Base-by-base conservation (phyloP, 108 stramenopile species). In the Skeletonema grethae region DNA sequence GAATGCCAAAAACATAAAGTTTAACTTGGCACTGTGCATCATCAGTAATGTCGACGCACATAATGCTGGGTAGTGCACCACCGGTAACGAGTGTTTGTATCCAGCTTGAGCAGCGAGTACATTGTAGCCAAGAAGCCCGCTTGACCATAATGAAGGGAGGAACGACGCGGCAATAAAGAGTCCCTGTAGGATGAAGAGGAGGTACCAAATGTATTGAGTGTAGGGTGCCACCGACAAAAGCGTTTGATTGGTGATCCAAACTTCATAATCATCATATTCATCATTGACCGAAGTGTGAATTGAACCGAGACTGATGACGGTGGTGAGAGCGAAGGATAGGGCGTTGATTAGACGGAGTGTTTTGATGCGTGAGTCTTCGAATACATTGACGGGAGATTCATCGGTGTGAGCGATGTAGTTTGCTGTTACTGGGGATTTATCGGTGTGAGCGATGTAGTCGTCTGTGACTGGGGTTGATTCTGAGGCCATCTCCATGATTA, bases 151-250 rank as follows among this genome's bases (percentile, higher is more conserved):
- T 6, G 16, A n/a, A 18, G n/a, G n/a, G 16, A 48, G n/a, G 16
- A 18, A 48, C 0, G 46, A n/a, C 2, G 46, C 46, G 6, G 16
- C 46, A 18, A 48, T 18, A 48, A 48, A 48, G 2, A 48, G 16
- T 5, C 46, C 46, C 46, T 48, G 46, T 18, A 48, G 46, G 16
- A 18, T 5, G 18, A n/a, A 48, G 5, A 48, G 16, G n/a, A 48
- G 0, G 16, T 48, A 48, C 46, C 46, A 48, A 7, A 48, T 48
- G 16, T 48, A 48, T 48, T 18, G 46, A 18, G 46, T 48, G 46
- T 48, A 48, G 16, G 46, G n/a, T 48, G 46, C 46, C 46, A 48
- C 46, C 46, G 46, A 48, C n/a, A 48, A 18, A 18, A 48, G n/a
- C 5, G 46, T 48, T 11, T 48, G 46, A 48, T 48, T 48, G 46